Evolutionary conservation across 352 stramenopile species (phyloP), one percentile per base, ranked within the genome.

Genomic region (Thalassiosira hispida): DNA sequence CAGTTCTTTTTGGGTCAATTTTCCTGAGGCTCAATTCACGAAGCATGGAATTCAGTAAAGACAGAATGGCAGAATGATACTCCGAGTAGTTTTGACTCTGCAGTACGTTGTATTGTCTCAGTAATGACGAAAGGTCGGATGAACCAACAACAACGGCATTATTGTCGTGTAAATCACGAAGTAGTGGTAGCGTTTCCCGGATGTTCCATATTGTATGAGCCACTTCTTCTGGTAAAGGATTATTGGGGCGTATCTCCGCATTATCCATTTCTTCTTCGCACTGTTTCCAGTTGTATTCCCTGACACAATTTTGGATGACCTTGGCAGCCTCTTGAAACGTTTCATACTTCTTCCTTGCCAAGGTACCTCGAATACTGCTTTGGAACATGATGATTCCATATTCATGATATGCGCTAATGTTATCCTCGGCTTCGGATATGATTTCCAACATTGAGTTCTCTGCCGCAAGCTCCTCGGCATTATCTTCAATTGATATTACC

Each of bases 61-160:
- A n/a, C 16, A 73, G 38, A 9, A 73, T 63, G 33, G 63, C 23
- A 64, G 49, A 73, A 46, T 64, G 33, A 46, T 73, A 73, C 35
- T 73, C 63, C 51, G 51, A 63, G 35, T 73, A 73, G 29, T 73
- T 73, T 27, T 64, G 63, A 35, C 63, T 73, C 44, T 73, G 63
- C 40, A 64, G 23, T 51, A 64, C 7, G 25, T 63, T 63, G 35
- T 56, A 57, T 29, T 46, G 49, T 16, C 18, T 27, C 29, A 25
- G 25, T n/a, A 66, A 40, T 38, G 38, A 35, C 7, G 16, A 51
- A 55, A 66, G 18, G 1, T 55, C n/a, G 9, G 11, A 51, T 42
- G 47, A 3, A 20, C 16, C 40, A 49, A 12, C 40, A 20, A 12
- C 9, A 20, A 18, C 40, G 55, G 47, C 55, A 49, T 2, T 44